Base-by-base conservation (phyloP, 176 grass and related monocot species). In the Cymbopogon citratus region DNA sequence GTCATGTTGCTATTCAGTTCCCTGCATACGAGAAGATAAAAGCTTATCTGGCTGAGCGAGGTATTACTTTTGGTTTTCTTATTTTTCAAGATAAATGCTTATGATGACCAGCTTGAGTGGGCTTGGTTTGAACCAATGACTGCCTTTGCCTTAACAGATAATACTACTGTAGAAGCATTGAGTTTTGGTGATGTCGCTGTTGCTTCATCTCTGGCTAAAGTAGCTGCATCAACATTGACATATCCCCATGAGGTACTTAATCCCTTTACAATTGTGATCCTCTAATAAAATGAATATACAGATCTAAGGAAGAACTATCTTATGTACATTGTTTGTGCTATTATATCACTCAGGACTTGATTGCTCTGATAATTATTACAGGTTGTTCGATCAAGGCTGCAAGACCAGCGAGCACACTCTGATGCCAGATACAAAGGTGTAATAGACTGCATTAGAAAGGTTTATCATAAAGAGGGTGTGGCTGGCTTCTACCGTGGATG, bases 1-100 rank as follows among this genome's bases (percentile, higher is more conserved):
- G 90, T 77, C 95, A 98, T 81, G 95, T 98, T 85, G 95, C 95
- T 51, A 98, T 98, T 66, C 95, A 98, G 84, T 98, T 98, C 71
- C 95, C 95, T 63, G 73, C 86, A 64, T 95, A 98, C 21, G 95
- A 98, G 76, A 98, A 94, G 43, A 87, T 98, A 5, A 98, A 98
- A 91, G 54, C 80, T 81, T 98, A 93, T 85, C 88, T 98, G 38
- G 95, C 95, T 79, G 81, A 94, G 81, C 85, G 84, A 91, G 92
- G 95, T 98, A 93, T 59, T 73, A 33, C 5, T 80, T 26, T 80
- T 31, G 19, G 7, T 65, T 40, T 60, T 73, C n/a, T 73, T 60
- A 12, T 24, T 27, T 26, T 44, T 14, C n/a, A n/a, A 26, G 52
- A 45, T 25, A 81, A 71, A 63, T 56, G 64, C 16, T 52, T 59